These are phyloP conservation scores for Dendrocalamus latiflorus DNA, from an alignment of 202 grass and related monocot genomes.

Conservation along the genomic window DNA sequence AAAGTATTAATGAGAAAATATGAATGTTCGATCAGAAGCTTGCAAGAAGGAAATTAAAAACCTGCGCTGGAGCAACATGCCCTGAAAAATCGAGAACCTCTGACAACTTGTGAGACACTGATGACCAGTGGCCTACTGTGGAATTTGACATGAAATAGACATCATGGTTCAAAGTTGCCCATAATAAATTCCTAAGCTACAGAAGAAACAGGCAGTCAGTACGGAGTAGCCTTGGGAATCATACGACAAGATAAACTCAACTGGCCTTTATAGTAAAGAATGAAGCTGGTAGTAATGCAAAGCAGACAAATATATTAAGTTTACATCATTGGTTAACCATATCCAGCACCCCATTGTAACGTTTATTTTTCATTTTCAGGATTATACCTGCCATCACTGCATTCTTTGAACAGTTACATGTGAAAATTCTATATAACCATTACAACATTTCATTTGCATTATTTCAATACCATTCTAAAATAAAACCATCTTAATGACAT, in stretches of 20 bases:
- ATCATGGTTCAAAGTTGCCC: slow-evolving; percentile 95
- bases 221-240: not conserved
- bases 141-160: slow-evolving; percentile 88
- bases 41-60: slow-evolving; percentile 33
- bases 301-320: not conserved
- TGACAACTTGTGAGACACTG: slow-evolving; percentile 45
- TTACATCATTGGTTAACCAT: not conserved
- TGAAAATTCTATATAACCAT: too few relatives aligned
- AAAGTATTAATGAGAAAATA: too few relatives aligned
- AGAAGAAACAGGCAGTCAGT: slow-evolving; percentile 35
- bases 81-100: slow-evolving; percentile 75
- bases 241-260: slow-evolving; percentile 6
- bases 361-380: not conserved
- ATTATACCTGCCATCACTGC: too few relatives aligned
- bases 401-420: too few relatives aligned
- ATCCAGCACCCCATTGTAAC: not conserved
- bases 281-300: not conserved
- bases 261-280: not conserved
- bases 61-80: slow-evolving; percentile 72
- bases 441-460: too few relatives aligned
- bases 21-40: not conserved
- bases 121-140: slow-evolving; percentile 78
- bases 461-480: too few relatives aligned
- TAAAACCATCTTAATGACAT: too few relatives aligned
- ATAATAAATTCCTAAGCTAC: slow-evolving; percentile 90